phyloP scores from a whole-genome alignment of 805 yeast genomes.

The Candida parachauliodes region DNA sequence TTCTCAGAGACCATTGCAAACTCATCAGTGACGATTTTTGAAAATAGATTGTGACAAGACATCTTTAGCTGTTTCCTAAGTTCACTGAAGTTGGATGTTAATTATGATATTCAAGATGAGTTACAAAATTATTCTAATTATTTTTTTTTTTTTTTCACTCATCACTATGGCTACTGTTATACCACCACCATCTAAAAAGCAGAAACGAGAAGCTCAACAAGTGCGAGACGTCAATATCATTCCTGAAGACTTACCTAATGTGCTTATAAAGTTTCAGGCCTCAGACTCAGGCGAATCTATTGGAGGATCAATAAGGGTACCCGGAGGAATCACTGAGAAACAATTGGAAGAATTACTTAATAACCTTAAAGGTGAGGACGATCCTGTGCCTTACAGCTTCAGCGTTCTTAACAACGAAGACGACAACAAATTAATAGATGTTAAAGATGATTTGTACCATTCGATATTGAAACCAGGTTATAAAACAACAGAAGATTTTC shows the following conservation, averaged over 20 bases:
- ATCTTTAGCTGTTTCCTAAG: too few species aligned
- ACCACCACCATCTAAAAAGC: constrained; percentile 92
- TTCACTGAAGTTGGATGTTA: too few species aligned
- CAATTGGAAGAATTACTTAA: constrained; percentile 88
- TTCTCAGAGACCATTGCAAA: too few species aligned
- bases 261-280: constrained; percentile 84
- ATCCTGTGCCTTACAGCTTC: constrained; percentile 88
- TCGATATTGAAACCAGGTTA: constrained; percentile 84
- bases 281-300: constrained; percentile 85
- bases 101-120: constrained; percentile 3
- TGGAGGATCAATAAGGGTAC: constrained; percentile 86
- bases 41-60: too few species aligned
- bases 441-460: constrained; percentile 69
- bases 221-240: constrained; percentile 70
- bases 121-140: background rate
- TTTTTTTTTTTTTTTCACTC: constrained; percentile 2
- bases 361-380: constrained; percentile 72
- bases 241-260: constrained; percentile 82
- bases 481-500: constrained; percentile 86
- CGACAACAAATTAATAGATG: constrained; percentile 54
- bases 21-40: too few species aligned
- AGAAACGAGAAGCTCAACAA: constrained; percentile 76
- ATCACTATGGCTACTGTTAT: constrained; percentile 78
- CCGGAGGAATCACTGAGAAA: constrained; percentile 79
- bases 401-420: constrained; percentile 52